Evolutionary conservation across 345 rosid genomes (phyloP).

Genomic region (Salix dunnii): DNA sequence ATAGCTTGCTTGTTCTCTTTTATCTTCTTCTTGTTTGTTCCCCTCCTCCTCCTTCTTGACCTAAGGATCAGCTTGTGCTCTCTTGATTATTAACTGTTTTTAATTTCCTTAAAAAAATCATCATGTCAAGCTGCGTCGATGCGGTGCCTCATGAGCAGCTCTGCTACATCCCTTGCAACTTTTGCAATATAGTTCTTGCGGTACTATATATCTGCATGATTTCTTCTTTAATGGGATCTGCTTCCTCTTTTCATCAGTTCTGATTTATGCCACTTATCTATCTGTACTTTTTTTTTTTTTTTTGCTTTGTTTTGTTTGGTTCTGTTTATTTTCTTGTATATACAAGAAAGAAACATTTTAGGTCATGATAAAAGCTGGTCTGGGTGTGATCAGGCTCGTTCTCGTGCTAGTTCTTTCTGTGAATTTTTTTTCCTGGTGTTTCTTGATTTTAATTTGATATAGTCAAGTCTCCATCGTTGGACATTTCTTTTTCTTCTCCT

Average conservation of each 20-base stretch:
- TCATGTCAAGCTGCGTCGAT: constrained; percentile 36
- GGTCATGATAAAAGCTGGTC: constrained; percentile 32
- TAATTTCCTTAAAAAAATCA: background rate
- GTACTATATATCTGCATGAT: constrained; percentile 30
- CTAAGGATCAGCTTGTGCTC: constrained; percentile 5
- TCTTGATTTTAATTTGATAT: constrained; percentile 23
- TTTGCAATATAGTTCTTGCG: constrained; percentile 98
- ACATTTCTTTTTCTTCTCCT: constrained; percentile 33
- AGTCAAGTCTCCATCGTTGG: constrained; percentile 55
- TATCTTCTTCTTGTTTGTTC: constrained; percentile 15
- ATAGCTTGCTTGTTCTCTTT: background rate
- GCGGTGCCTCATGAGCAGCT: constrained; percentile 59
- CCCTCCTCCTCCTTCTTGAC: constrained; percentile 20
- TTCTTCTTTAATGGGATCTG: constrained; percentile 34
- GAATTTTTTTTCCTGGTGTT: constrained; percentile 20
- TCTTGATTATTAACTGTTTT: constrained; percentile 3
- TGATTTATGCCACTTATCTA: background rate
- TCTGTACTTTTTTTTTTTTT: background rate
- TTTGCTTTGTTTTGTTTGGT: constrained; percentile 5
- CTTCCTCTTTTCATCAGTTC: background rate
- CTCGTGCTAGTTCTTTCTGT: constrained; percentile 16
- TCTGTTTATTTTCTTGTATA: background rate
- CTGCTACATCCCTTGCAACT: constrained; percentile 99
- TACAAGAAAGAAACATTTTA: constrained; percentile 24
- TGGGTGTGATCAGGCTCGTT: constrained; percentile 10